These are phyloP conservation scores for Scedosporium apiospermum DNA, from an alignment of 2,329 filamentous ascomycete genomes.

Conservation along the genomic window DNA sequence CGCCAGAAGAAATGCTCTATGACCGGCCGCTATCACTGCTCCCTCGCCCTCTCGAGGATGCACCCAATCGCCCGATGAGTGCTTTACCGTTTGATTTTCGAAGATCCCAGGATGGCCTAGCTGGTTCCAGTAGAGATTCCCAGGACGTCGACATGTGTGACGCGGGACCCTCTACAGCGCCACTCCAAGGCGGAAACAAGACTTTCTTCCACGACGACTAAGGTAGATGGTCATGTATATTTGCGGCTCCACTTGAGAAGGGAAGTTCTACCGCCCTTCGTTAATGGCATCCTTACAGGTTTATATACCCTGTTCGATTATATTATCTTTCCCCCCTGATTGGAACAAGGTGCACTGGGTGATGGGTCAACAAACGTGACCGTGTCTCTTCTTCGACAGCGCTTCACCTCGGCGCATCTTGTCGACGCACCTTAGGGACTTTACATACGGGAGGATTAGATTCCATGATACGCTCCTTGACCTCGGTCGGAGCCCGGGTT, in stretches of 20 bases:
- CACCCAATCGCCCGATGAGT: slow-evolving; percentile 39
- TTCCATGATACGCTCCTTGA: not conserved
- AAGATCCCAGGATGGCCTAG: slow-evolving; percentile 18
- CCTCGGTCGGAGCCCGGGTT: not conserved
- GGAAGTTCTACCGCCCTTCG: not conserved
- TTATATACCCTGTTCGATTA: not conserved
- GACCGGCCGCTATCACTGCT: slow-evolving; percentile 43
- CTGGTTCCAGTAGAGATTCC: slow-evolving; percentile 22
- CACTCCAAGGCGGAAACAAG: slow-evolving; percentile 34
- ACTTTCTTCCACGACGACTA: slow-evolving; percentile 43
- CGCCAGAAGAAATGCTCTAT: slow-evolving; percentile 59
- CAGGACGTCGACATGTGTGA: slow-evolving; percentile 49
- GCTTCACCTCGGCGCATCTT: not conserved
- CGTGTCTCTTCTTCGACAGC: too few relatives aligned
- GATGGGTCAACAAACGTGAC: too few relatives aligned
- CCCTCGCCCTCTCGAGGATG: slow-evolving; percentile 34
- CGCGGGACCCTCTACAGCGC: slow-evolving; percentile 44
- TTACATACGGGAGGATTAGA: not conserved
- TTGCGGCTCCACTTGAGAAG: not conserved
- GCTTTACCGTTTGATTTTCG: slow-evolving; percentile 38
- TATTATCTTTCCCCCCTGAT: not conserved
- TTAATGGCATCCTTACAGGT: not conserved
- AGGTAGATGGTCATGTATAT: not conserved
- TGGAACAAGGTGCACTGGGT: not conserved
- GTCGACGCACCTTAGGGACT: not conserved